Evolutionary conservation across 331 rosid species (phyloP).

Genomic region (Malus hybrid): DNA sequence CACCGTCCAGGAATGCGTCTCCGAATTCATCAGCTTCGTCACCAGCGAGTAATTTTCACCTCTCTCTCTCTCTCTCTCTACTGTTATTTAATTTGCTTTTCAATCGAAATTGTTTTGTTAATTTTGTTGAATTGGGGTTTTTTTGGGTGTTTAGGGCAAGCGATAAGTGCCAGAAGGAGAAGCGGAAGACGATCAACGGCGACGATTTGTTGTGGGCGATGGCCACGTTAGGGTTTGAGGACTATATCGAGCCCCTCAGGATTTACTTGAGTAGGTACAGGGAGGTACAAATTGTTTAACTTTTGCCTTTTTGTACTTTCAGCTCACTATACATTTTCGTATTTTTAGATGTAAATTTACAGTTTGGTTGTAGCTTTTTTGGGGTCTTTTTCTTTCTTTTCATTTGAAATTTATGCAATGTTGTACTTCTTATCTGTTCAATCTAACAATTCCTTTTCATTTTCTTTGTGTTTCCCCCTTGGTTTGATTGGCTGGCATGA

Average conservation of each 20-base stretch:
- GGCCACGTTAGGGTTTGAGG: slow-evolving; percentile 93
- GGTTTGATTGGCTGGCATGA: slow-evolving; percentile 22
- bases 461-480: background rate
- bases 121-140: background rate
- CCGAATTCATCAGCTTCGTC: slow-evolving; percentile 88
- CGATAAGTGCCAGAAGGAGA: slow-evolving; percentile 92
- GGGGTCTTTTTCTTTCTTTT: background rate
- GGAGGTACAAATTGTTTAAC: slow-evolving; percentile 44
- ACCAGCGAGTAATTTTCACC: slow-evolving; percentile 65
- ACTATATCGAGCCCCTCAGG: slow-evolving; percentile 86
- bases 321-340: no score
- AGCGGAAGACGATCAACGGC: slow-evolving; percentile 92
- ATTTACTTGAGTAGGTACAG: slow-evolving; percentile 75
- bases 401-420: background rate
- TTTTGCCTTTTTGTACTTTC: background rate
- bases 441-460: slow-evolving; percentile 32
- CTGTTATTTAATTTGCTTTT: background rate
- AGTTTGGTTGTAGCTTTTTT: background rate
- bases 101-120: background rate
- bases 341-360: background rate
- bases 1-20: slow-evolving; percentile 85
- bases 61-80: background rate
- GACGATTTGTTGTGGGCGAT: slow-evolving; percentile 93
- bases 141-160: slow-evolving; percentile 55
- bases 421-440: slow-evolving; percentile 1